Conservation (phyloP, 2,329 filamentous ascomycete genomes). For the Sclerotinia borealis region DNA sequence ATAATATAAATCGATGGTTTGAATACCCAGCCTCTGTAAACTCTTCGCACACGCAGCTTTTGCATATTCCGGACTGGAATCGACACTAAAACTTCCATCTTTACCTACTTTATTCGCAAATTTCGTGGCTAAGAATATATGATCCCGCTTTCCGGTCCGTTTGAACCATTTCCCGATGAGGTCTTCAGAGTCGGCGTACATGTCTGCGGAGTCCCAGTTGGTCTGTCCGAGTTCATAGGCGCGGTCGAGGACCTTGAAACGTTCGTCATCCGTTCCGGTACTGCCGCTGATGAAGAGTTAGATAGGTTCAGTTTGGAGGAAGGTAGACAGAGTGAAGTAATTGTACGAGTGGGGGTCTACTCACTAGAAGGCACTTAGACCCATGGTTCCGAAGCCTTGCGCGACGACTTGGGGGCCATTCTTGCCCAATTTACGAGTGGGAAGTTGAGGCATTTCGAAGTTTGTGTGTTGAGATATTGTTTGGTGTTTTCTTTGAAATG, state of each 20-base stretch:
- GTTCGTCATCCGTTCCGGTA: slow-evolving; percentile 32
- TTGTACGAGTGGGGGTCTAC: neutral
- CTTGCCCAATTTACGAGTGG: slow-evolving; percentile 23
- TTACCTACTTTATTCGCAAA: slow-evolving; percentile 36
- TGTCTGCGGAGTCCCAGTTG: slow-evolving; percentile 35
- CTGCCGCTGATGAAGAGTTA: slow-evolving; percentile 15
- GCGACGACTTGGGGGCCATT: slow-evolving; percentile 26
- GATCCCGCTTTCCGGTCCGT: slow-evolving; percentile 37
- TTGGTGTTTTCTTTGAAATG: neutral
- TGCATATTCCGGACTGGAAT: slow-evolving; percentile 38
- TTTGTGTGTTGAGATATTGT: neutral
- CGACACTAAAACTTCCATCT: slow-evolving; percentile 16
- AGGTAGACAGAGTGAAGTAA: too few species aligned
- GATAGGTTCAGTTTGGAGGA: neutral
- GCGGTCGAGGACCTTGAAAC: slow-evolving; percentile 36
- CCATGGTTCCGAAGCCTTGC: slow-evolving; percentile 28
- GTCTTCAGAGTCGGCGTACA: slow-evolving; percentile 42
- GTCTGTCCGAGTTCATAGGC: slow-evolving; percentile 36
- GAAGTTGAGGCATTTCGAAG: slow-evolving; percentile 19
- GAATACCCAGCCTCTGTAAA: slow-evolving; percentile 37
- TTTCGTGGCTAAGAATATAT: slow-evolving; percentile 49
- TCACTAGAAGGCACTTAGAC: slow-evolving; percentile 11
- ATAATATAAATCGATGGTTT: slow-evolving; percentile 35
- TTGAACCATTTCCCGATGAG: slow-evolving; percentile 45
- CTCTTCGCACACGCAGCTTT: slow-evolving; percentile 37